Base-by-base conservation (phyloP, 495 filamentous ascomycete genomes). In the Elasticomyces elasticus region DNA sequence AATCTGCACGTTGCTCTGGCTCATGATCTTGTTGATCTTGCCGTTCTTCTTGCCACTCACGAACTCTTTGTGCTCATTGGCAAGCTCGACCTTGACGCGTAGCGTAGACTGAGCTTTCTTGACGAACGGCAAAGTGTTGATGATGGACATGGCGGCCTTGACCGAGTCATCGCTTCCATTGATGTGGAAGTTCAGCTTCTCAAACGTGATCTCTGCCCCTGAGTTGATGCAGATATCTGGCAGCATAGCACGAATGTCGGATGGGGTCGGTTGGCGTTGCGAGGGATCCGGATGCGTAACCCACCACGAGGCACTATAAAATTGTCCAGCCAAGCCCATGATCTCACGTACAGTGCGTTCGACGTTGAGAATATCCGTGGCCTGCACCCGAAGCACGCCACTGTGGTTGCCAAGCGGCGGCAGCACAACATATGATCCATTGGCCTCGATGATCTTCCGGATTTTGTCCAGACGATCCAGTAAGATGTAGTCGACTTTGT, bases 1-100 rank as follows among this genome's bases (percentile, higher is more conserved):
- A 60, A 99, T 96, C 71, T 99, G 92, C 5, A 99, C 92, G 61
- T 91, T 94, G 72, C 87, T 92, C 68, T 95, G 89, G 13, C 89
- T 89, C 94, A 99, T 97, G 66, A 99, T 99, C 79, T 99, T 99
- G 77, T 99, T 99, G 69, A 99, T 97, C 75, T 99, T 99, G 71
- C 92, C 92, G 62, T 97, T 97, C 76, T 97, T 99, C 74, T 99
- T 99, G 43, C 92, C 92, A 57, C 89, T 94, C 41, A 98, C 92
- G 65, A 98, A 98, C 66, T 98, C 92, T 71, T 98, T 98, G 70
- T 98, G 92, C 72, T 98, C 92, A 65, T 97, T 97, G 54, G 92
- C 94, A 25, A 98, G 83, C 72, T 98, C 92, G 49, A 98, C 94
- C 78, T 95, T 95, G 63, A 97, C 89, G 13, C 89, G 82, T 67